Evolutionary conservation across 2,329 filamentous ascomycete genomes (phyloP), one percentile per base, ranked within the genome.

Genomic region (Didymosphaeria variabile): DNA sequence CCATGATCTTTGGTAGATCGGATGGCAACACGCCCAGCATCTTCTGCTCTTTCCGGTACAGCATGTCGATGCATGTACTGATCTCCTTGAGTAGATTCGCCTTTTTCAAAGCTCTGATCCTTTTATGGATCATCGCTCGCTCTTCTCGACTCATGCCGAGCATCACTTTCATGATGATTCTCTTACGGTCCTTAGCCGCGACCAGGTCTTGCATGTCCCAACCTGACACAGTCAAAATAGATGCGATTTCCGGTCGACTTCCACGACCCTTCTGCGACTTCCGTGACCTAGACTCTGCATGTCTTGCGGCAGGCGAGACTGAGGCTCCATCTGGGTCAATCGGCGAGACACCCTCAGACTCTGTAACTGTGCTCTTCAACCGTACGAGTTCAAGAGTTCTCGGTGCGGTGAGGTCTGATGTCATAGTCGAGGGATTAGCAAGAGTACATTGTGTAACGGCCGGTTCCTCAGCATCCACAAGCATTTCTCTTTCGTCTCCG

Each of bases 161-260:
- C 0, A 85, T 67, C 1, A 79, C 63, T 55, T 82, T 81, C 52
- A 83, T 79, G 23, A 85, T 63, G 1, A 83, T 68, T 6, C 81
- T 77, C 42, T 80, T 78, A 12, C 82, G 73, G 62, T 86, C 82
- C 9, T 62, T 46, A 2, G 73, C 69, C 9, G 75, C 71, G 40
- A 78, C 67, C 4, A 86, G 69, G 1, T 75, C 57, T 3, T 63
- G 56, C 73, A 77, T 82, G 5, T 61, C 57, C 72, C 80, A 78
- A n/a, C 61, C 56, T 12, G 63, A 61, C 17, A 76, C 65, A 13
- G 69, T 67, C 2, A 57, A 36, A 6, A 75, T 67, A 0, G 73
- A 77, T 1, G 73, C 68, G n/a, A 63, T 49, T n/a, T 73, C 69
- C 0, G 73, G 72, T 15, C 63, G 59, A 36, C 70, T 65, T 19